Conservation (phyloP, 352 stramenopile genomes). For the Peronospora farinosa region DNA sequence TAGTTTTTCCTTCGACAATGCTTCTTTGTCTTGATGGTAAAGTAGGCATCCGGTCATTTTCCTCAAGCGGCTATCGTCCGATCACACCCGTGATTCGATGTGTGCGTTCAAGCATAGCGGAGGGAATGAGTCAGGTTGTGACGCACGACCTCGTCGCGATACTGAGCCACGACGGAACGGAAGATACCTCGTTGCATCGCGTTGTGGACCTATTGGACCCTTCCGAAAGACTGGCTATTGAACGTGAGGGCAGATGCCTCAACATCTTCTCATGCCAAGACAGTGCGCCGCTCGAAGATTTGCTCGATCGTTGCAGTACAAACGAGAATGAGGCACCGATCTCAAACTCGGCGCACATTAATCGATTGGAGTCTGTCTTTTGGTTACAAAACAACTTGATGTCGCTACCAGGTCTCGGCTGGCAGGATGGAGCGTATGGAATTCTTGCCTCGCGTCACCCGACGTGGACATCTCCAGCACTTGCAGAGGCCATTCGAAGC, state of each 20-base stretch:
- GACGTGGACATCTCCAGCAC: conserved; percentile 11
- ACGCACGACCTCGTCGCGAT: conserved; percentile 25
- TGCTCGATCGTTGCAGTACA: conserved; percentile 6
- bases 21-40: conserved; percentile 36
- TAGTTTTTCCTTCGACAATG: conserved; percentile 41
- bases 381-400: conserved; percentile 16
- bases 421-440: conserved; percentile 32
- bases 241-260: conserved; percentile 20
- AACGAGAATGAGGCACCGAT: neutral
- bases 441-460: conserved; percentile 33
- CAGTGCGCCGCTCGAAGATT: conserved; percentile 10
- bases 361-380: conserved; percentile 32
- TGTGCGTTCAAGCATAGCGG: conserved; percentile 9
- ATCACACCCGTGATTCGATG: conserved; percentile 42
- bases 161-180: neutral
- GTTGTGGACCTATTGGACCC: conserved; percentile 26
- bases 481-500: conserved; percentile 16
- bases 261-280: conserved; percentile 34
- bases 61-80: conserved; percentile 38
- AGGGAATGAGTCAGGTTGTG: conserved; percentile 9
- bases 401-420: conserved; percentile 20
- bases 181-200: conserved; percentile 1
- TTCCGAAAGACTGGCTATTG: conserved; percentile 17
- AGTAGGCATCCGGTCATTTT: conserved; percentile 31
- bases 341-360: conserved; percentile 13